Conservation (phyloP, 768 basidiomycete genomes). For the Chalciporus sphaerocephalus region DNA sequence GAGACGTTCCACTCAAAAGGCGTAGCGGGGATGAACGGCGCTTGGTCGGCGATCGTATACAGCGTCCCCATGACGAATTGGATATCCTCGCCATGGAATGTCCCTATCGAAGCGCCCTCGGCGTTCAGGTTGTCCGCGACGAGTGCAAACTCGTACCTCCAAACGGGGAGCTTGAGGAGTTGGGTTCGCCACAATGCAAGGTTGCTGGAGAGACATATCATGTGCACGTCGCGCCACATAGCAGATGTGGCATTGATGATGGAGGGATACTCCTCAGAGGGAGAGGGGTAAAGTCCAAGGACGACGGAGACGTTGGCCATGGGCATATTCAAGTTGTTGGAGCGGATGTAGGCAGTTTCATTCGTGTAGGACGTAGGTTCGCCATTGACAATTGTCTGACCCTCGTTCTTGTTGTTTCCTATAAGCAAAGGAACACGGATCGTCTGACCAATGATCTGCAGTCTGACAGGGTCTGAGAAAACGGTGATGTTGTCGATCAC, state of each 20-base stretch:
- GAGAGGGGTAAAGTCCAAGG: constrained; percentile 18
- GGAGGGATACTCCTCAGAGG: constrained; percentile 15
- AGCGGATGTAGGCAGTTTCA: constrained; percentile 17
- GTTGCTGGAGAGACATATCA: constrained; percentile 13
- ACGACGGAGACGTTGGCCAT: constrained; percentile 18
- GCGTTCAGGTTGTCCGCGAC: constrained; percentile 24
- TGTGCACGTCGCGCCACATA: constrained; percentile 13
- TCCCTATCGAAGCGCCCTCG: constrained; percentile 10
- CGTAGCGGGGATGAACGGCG: constrained; percentile 22
- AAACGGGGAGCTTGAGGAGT: constrained; percentile 21
- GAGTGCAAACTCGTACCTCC: constrained; percentile 24
- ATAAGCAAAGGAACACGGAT: not conserved
- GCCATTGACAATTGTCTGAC: constrained; percentile 21
- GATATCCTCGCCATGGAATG: constrained; percentile 15
- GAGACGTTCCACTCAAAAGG: constrained; percentile 21
- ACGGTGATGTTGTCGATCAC: not conserved
- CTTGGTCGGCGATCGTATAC: not conserved
- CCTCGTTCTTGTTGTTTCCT: constrained; percentile 14
- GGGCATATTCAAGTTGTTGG: constrained; percentile 26
- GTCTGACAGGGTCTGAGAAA: not conserved
- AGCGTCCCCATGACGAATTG: constrained; percentile 24
- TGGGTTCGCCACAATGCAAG: constrained; percentile 19
- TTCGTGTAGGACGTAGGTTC: constrained; percentile 23
- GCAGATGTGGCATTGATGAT: constrained; percentile 23
- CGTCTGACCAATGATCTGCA: not conserved